phyloP scores from a whole-genome alignment of 768 basidiomycete genomes.

The Hortiboletus campestris region DNA sequence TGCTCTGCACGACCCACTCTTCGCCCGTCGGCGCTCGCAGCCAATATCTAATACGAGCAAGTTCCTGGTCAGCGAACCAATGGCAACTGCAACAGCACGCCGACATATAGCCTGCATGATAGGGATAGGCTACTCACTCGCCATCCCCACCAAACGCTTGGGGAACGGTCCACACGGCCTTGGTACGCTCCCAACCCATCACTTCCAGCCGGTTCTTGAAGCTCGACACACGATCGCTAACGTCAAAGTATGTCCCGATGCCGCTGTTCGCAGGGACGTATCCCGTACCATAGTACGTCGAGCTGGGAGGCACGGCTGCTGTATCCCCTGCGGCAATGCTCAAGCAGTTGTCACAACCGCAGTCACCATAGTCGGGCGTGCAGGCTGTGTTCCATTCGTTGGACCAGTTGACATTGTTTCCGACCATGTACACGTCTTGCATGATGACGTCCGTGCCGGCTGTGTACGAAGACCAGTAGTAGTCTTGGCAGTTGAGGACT shows the following conservation, averaged over 20 bases:
- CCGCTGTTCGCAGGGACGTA: constrained; percentile 31
- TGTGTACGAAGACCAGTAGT: constrained; percentile 56
- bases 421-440: constrained; percentile 54
- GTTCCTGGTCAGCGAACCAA: neutral
- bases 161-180: constrained; percentile 77
- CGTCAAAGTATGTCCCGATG: constrained; percentile 54
- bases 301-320: constrained; percentile 26
- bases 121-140: constrained; percentile 29
- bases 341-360: constrained; percentile 68
- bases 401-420: constrained; percentile 65
- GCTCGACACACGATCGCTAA: constrained; percentile 63
- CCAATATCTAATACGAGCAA: constrained; percentile 45
- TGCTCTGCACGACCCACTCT: constrained; percentile 65
- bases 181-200: constrained; percentile 66
- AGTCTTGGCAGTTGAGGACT: constrained; percentile 66
- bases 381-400: constrained; percentile 60
- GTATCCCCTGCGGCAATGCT: constrained; percentile 42
- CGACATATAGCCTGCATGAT: neutral
- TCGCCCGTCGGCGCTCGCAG: constrained; percentile 59
- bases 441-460: constrained; percentile 67
- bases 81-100: neutral
- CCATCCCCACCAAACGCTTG: constrained; percentile 61
- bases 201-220: constrained; percentile 57
- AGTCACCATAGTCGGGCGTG: constrained; percentile 65
- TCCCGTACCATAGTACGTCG: constrained; percentile 13